phyloP scores from a whole-genome alignment of 495 filamentous ascomycete genomes.

The Aspergillus steynii region DNA sequence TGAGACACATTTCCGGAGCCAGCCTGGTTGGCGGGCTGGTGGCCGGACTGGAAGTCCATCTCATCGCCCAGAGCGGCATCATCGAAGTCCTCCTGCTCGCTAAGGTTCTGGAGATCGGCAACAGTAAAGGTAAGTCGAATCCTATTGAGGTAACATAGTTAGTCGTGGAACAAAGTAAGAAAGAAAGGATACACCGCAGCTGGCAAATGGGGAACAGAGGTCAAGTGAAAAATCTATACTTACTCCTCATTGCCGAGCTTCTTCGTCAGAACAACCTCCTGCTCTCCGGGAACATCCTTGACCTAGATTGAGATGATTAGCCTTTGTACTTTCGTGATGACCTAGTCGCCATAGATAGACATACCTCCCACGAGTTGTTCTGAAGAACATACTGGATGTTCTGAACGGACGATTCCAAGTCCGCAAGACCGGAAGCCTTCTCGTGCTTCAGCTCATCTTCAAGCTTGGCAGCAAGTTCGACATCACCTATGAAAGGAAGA shows the following conservation, averaged over 20 bases:
- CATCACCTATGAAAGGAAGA: constrained; percentile 35
- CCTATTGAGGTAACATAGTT: constrained; percentile 40
- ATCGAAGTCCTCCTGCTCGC: constrained; percentile 58
- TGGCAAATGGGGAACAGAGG: neutral
- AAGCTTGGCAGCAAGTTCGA: constrained; percentile 50
- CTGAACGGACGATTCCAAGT: constrained; percentile 58
- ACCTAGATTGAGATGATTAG: constrained; percentile 47
- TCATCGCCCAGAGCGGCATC: constrained; percentile 51
- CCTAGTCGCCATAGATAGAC: constrained; percentile 44
- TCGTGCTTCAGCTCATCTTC: constrained; percentile 51
- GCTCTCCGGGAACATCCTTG: constrained; percentile 74
- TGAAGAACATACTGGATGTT: constrained; percentile 75
- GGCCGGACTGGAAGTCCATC: constrained; percentile 49
- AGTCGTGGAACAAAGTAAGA: constrained; percentile 7
- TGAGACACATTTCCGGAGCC: constrained; percentile 51
- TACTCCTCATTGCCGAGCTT: constrained; percentile 87
- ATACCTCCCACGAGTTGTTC: constrained; percentile 65
- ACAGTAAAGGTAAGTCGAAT: constrained; percentile 94
- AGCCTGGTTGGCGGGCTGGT: constrained; percentile 56
- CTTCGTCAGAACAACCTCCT: constrained; percentile 82
- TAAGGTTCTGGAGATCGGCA: constrained; percentile 77
- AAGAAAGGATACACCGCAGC: neutral
- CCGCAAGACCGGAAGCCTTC: constrained; percentile 40
- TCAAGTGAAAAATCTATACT: constrained; percentile 26
- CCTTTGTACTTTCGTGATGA: constrained; percentile 1